Percentiles rank a stretch among this genome's conserved stretches.
Evolutionary conservation across 306 rosid genomes (phyloP).

Genomic region (Cucurbita pepo): DNA sequence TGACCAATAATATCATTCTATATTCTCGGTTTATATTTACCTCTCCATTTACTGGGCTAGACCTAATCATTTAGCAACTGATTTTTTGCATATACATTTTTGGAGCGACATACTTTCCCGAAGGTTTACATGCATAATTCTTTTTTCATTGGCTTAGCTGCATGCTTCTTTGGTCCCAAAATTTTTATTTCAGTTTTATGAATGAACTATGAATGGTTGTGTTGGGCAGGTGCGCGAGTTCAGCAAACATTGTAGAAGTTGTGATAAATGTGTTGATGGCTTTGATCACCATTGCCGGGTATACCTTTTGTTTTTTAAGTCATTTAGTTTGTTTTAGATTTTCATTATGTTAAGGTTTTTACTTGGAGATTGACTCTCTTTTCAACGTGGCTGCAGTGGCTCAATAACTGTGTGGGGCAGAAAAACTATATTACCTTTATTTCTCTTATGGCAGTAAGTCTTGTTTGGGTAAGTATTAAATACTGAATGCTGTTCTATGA

Average conservation of each 20-base stretch:
- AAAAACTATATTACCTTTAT: slow-evolving; percentile 79
- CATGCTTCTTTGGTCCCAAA: neutral
- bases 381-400: slow-evolving; percentile 71
- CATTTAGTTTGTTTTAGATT: slow-evolving; percentile 6
- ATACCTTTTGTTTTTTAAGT: slow-evolving; percentile 6
- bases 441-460: slow-evolving; percentile 86
- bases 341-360: neutral
- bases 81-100: neutral
- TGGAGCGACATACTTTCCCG: neutral
- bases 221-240: slow-evolving; percentile 76
- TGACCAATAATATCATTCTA: neutral
- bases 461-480: slow-evolving; percentile 62
- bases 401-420: slow-evolving; percentile 91
- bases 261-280: slow-evolving; percentile 95
- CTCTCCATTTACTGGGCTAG: neutral
- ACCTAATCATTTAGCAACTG: neutral
- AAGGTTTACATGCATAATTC: neutral
- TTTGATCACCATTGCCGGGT: slow-evolving; percentile 99
- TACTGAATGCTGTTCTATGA: neutral
- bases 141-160: neutral
- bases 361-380: slow-evolving; percentile 16
- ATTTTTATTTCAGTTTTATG: neutral
- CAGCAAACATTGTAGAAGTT: slow-evolving; percentile 97
- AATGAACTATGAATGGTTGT: slow-evolving; percentile 4
- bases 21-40: neutral